Evolutionary conservation across 179 eudicot genomes (phyloP), one percentile per base, ranked within the genome.

Genomic region (Corrigiola litoralis): DNA sequence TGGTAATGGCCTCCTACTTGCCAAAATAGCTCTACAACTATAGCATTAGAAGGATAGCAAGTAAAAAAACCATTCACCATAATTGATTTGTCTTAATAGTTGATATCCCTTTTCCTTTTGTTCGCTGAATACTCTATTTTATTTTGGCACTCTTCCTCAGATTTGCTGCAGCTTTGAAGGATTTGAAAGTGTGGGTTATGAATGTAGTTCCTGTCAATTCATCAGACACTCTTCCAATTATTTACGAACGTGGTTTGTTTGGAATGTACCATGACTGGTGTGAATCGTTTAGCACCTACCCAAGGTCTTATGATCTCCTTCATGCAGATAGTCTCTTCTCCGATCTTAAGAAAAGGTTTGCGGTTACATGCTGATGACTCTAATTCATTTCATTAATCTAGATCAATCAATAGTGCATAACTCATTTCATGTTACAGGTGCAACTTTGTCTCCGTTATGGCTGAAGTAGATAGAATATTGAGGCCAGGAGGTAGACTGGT

Each of bases 261-360:
- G 83, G 83, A 63, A 69, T 80, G 60, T 76, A 79, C 54, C 82
- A 79, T 33, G 77, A 79, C 47, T 79, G 82, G 82, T 79, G 82
- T 42, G 79, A 79, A 69, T 79, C 82, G 20, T 79, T 79, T 53
- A 79, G 74, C 37, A 79, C 79, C 21, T 79, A 79, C 61, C 83
- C 83, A 37, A 73, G 83, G 70, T 54, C 83, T 50, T 80, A 80
- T 24, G 83, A 80, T 73, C 71, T 80, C 52, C 80, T 79, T 57
- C 83, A 80, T 33, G 83, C 83, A 2, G 72, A 69, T 62, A 78
- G 73, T 46, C 75, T 80, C 52, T 70, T 80, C 68, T 76, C 73
- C 24, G 58, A 52, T 58, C 46, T 72, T 9, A 69, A 40, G 52
- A 73, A 72, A 61, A 79, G 83, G 82, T 79, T 44, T 32, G 63